phyloP scores from a whole-genome alignment of 2,329 filamentous ascomycete species.

The Phyllosticta citribraziliensis region DNA sequence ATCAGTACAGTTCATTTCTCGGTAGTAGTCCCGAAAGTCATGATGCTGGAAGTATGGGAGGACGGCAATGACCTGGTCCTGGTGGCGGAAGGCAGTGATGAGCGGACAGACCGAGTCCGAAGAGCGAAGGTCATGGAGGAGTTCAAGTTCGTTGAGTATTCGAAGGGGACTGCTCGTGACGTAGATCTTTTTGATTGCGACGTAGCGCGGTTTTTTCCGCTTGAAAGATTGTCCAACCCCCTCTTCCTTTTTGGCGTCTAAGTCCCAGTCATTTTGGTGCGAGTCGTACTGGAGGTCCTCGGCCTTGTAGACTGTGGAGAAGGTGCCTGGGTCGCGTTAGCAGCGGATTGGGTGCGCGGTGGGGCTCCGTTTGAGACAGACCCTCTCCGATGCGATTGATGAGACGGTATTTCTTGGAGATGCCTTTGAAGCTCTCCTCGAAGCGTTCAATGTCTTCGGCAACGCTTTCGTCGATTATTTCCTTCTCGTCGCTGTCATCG shows the following conservation, averaged over 20 bases:
- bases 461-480: conserved; percentile 56
- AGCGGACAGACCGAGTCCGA: conserved; percentile 84
- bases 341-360: background rate
- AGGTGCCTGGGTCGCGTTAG: conserved; percentile 57
- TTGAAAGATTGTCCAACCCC: conserved; percentile 63
- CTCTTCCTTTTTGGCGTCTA: conserved; percentile 50
- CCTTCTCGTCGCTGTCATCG: conserved; percentile 38
- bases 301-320: conserved; percentile 98
- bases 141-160: conserved; percentile 91
- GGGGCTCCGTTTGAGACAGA: conserved; percentile 25
- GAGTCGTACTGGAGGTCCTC: conserved; percentile 80
- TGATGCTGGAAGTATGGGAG: conserved; percentile 92
- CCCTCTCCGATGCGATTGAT: conserved; percentile 98
- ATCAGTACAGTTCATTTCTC: conserved; percentile 72
- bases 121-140: conserved; percentile 76
- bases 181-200: conserved; percentile 99
- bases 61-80: conserved; percentile 90
- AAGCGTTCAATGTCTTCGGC: conserved; percentile 70
- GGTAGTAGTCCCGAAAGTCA: conserved; percentile 92
- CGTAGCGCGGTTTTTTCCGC: conserved; percentile 58
- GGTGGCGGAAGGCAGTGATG: conserved; percentile 90
- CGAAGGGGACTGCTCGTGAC: conserved; percentile 90
- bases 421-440: conserved; percentile 70
- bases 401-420: conserved; percentile 73
- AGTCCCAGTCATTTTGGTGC: conserved; percentile 81